Evolutionary conservation across 176 grass and related monocot species (phyloP).

Genomic region (Ensete glaucum): DNA sequence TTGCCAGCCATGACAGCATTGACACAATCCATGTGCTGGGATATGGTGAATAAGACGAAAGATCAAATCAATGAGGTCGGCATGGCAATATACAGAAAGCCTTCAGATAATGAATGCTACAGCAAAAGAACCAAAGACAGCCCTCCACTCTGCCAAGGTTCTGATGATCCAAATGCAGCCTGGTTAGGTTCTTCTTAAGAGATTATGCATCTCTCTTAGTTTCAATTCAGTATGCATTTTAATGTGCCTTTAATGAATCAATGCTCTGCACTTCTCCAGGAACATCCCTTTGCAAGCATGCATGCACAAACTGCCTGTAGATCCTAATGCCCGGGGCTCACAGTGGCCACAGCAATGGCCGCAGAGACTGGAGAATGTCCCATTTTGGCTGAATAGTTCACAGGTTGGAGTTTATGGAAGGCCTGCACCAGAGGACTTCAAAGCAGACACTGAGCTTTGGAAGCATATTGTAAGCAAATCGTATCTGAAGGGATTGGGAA

Average conservation of each 20-base stretch:
- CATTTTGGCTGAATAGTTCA: constrained; percentile 60
- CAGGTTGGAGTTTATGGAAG: constrained; percentile 93
- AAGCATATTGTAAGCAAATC: constrained; percentile 47
- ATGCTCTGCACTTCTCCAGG: constrained; percentile 25
- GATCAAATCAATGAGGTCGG: constrained; percentile 59
- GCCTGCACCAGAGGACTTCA: constrained; percentile 70
- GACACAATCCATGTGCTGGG: constrained; percentile 87
- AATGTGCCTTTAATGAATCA: neutral
- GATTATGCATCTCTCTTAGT: constrained; percentile 1
- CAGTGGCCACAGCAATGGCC: constrained; percentile 77
- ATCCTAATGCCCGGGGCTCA: constrained; percentile 29
- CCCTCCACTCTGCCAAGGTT: constrained; percentile 52
- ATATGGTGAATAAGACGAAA: constrained; percentile 68
- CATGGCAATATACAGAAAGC: constrained; percentile 68
- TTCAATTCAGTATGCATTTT: neutral
- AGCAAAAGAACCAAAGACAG: constrained; percentile 30
- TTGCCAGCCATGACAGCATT: constrained; percentile 55
- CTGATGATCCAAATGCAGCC: constrained; percentile 86
- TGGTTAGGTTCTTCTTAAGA: constrained; percentile 32
- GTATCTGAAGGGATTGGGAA: constrained; percentile 77
- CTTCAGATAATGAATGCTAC: constrained; percentile 57
- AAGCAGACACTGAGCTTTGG: constrained; percentile 63
- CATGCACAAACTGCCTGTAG: constrained; percentile 55
- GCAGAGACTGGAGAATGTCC: constrained; percentile 37
- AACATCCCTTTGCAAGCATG: constrained; percentile 81